Conservation (phyloP, 345 rosid species). For the Luvunga scandens region DNA sequence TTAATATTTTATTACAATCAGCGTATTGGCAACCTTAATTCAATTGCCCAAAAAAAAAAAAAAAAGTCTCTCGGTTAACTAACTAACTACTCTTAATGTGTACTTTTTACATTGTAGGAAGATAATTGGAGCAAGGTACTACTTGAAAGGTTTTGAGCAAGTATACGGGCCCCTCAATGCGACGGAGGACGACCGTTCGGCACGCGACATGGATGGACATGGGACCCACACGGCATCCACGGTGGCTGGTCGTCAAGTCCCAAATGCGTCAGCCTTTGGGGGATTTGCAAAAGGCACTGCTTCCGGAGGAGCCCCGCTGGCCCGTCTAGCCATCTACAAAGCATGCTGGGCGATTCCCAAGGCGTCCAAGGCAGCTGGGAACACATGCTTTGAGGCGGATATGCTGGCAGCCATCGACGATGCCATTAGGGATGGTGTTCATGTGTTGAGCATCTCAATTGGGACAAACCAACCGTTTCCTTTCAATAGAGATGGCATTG, state of each 20-base stretch:
- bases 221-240: constrained; percentile 88
- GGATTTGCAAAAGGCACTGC: constrained; percentile 72
- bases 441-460: constrained; percentile 69
- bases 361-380: constrained; percentile 36
- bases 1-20: no score
- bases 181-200: constrained; percentile 60
- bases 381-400: constrained; percentile 56
- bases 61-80: not conserved
- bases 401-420: constrained; percentile 84
- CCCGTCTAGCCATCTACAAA: constrained; percentile 77
- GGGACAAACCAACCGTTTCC: constrained; percentile 23
- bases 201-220: constrained; percentile 77
- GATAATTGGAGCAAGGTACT: constrained; percentile 79
- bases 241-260: constrained; percentile 51
- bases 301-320: constrained; percentile 71
- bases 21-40: no score
- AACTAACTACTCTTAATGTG: not conserved
- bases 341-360: constrained; percentile 78
- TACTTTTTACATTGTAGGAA: constrained; percentile 41
- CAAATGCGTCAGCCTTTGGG: constrained; percentile 45
- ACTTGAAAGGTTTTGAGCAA: constrained; percentile 51
- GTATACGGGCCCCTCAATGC: constrained; percentile 43
- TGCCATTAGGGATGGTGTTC: constrained; percentile 76
- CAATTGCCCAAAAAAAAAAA: no score
- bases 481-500: constrained; percentile 44